These are phyloP conservation scores for Beauveria pseudobassiana DNA, from an alignment of 2,329 filamentous ascomycete genomes.

Conservation along the genomic window DNA sequence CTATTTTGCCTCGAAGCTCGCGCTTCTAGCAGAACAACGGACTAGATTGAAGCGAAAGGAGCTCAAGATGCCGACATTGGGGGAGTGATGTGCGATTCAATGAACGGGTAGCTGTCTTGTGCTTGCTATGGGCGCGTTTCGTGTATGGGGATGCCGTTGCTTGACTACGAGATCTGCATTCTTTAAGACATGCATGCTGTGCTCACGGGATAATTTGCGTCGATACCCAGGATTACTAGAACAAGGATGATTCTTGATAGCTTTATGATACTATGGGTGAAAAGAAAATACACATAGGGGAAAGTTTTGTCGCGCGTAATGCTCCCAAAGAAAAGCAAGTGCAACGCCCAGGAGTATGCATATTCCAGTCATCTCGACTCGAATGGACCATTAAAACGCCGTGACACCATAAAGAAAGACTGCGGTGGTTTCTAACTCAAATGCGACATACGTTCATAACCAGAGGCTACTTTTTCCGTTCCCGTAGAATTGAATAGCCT, in stretches of 20 bases:
- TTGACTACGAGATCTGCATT: neutral
- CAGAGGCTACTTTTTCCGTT: slow-evolving; percentile 13
- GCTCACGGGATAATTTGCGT: neutral
- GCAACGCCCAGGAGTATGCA: neutral
- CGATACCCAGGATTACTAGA: neutral
- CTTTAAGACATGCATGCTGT: neutral
- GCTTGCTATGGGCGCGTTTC: neutral
- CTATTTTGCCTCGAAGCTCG: slow-evolving; percentile 24
- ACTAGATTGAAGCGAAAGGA: slow-evolving; percentile 25
- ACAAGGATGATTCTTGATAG: neutral
- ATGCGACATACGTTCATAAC: neutral
- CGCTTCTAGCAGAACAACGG: slow-evolving; percentile 14
- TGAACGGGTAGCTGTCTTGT: neutral
- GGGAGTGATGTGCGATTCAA: neutral
- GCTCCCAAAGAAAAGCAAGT: neutral
- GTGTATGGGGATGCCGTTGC: neutral
- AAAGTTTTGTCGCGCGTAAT: neutral
- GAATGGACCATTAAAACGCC: neutral
- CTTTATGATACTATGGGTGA: neutral
- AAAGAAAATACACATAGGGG: neutral
- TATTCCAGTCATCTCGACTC: neutral
- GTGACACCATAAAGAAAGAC: neutral
- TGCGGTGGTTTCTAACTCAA: neutral
- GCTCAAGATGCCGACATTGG: slow-evolving; percentile 9
- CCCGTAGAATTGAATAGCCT: slow-evolving; percentile 40